These are phyloP conservation scores for Pezicula radicicola DNA, from an alignment of 2,329 filamentous ascomycete genomes.

Conservation along the genomic window DNA sequence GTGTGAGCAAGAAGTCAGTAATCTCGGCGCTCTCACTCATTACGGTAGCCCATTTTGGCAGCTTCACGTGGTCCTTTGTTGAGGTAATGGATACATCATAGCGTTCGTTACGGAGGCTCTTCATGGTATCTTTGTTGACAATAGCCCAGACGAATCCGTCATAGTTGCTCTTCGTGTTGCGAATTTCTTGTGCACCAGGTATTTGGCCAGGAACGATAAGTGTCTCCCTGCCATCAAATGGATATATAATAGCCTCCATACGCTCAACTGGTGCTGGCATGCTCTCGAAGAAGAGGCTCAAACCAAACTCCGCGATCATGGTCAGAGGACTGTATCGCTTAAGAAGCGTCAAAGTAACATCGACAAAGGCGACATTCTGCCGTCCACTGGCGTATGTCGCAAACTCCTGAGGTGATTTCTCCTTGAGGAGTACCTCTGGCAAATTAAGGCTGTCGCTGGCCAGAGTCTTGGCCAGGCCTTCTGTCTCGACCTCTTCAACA, in stretches of 20 bases:
- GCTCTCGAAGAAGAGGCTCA: conserved; percentile 79
- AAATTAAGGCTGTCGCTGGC: conserved; percentile 35
- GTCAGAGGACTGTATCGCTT: conserved; percentile 84
- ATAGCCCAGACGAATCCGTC: conserved; percentile 94
- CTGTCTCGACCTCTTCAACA: conserved; percentile 41
- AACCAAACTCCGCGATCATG: conserved; percentile 61
- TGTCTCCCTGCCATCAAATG: conserved; percentile 89
- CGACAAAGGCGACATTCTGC: conserved; percentile 88
- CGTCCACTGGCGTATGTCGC: conserved; percentile 85
- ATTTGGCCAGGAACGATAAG: conserved; percentile 65
- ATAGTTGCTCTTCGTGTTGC: conserved; percentile 64
- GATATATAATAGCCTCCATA: conserved; percentile 75
- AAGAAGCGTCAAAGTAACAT: conserved; percentile 75
- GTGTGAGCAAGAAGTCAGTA: conserved; percentile 80
- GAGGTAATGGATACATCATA: conserved; percentile 92
- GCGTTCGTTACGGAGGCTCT: conserved; percentile 81
- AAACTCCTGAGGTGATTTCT: conserved; percentile 86
- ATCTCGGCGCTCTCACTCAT: conserved; percentile 98
- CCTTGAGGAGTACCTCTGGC: conserved; percentile 64
- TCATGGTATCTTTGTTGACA: conserved; percentile 95
- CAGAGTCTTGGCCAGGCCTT: conserved; percentile 35
- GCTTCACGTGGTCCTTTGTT: conserved; percentile 88
- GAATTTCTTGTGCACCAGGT: conserved; percentile 56
- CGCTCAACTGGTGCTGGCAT: conserved; percentile 67
- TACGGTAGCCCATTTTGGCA: conserved; percentile 85